Evolutionary conservation across 2,329 filamentous ascomycete genomes (phyloP).

Genomic region (Ilyonectria destructans): DNA sequence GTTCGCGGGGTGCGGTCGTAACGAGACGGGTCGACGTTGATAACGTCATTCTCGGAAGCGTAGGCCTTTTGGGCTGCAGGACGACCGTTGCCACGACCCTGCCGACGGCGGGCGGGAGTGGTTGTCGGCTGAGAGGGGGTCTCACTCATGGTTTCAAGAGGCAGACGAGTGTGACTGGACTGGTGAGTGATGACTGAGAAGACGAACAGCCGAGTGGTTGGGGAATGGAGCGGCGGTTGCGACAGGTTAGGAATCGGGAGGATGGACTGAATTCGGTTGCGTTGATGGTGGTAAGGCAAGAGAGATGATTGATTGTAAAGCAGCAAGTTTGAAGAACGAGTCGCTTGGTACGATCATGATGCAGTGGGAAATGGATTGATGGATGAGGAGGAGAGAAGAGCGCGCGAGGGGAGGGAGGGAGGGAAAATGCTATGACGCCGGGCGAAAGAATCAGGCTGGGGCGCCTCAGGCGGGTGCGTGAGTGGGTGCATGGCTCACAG

Average conservation of each 20-base stretch:
- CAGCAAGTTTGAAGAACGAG: constrained; percentile 41
- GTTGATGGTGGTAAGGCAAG: constrained; percentile 33
- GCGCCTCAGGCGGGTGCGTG: constrained; percentile 23
- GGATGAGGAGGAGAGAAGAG: constrained; percentile 34
- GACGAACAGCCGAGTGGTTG: constrained; percentile 15
- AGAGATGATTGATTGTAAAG: constrained; percentile 41
- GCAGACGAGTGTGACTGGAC: constrained; percentile 16
- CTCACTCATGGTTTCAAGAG: constrained; percentile 53
- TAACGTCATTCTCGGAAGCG: constrained; percentile 71
- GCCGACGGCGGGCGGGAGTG: constrained; percentile 56
- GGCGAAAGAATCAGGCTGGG: constrained; percentile 16
- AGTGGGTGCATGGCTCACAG: constrained; percentile 2
- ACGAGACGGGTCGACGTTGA: constrained; percentile 52
- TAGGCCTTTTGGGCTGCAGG: constrained; percentile 68
- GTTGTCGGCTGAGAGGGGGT: constrained; percentile 52
- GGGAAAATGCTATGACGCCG: constrained; percentile 42
- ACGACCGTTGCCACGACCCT: constrained; percentile 60
- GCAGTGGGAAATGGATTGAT: constrained; percentile 39
- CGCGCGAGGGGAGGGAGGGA: constrained; percentile 16
- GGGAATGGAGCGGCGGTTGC: constrained; percentile 32
- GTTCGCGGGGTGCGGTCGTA: constrained; percentile 60
- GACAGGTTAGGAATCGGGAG: constrained; percentile 42
- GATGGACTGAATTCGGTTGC: constrained; percentile 37
- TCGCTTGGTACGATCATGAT: constrained; percentile 47
- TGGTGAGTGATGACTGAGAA: constrained; percentile 8